Conservation (phyloP, 1,139 yeast genomes). For the Kodamaea suecica region DNA sequence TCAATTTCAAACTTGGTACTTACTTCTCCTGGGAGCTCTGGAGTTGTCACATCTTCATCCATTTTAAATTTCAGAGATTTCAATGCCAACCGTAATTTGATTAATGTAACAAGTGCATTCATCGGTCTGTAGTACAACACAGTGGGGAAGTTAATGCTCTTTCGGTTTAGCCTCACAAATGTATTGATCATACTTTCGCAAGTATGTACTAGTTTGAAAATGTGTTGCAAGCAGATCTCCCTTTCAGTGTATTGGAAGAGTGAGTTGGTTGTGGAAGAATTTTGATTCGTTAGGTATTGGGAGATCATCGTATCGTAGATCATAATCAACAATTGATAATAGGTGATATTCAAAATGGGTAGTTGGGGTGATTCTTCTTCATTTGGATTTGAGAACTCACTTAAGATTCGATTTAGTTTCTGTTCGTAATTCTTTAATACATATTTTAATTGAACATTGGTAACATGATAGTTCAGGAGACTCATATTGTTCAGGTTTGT, state of each 20-base stretch:
- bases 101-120: constrained; percentile 49
- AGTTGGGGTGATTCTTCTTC: constrained; percentile 9
- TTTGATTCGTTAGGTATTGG: constrained; percentile 5
- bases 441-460: constrained; percentile 8
- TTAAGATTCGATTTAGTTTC: constrained; percentile 15
- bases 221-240: constrained; percentile 29
- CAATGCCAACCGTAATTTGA: constrained; percentile 43
- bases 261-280: neutral
- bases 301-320: constrained; percentile 43
- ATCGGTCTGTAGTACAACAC: constrained; percentile 55
- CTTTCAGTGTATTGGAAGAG: constrained; percentile 5
- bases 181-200: constrained; percentile 45
- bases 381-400: constrained; percentile 1
- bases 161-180: constrained; percentile 38
- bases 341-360: constrained; percentile 11
- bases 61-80: constrained; percentile 32
- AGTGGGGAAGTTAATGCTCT: constrained; percentile 46
- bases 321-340: constrained; percentile 47
- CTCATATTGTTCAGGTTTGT: neutral
- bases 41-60: constrained; percentile 5
- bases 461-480: constrained; percentile 1
- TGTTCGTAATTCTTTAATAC: constrained; percentile 22
- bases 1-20: constrained; percentile 21
- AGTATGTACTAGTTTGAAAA: constrained; percentile 38
- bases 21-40: constrained; percentile 7